Evolutionary conservation across 805 yeast species (phyloP), one percentile per base, ranked within the genome.

Genomic region (Candida maesae): DNA sequence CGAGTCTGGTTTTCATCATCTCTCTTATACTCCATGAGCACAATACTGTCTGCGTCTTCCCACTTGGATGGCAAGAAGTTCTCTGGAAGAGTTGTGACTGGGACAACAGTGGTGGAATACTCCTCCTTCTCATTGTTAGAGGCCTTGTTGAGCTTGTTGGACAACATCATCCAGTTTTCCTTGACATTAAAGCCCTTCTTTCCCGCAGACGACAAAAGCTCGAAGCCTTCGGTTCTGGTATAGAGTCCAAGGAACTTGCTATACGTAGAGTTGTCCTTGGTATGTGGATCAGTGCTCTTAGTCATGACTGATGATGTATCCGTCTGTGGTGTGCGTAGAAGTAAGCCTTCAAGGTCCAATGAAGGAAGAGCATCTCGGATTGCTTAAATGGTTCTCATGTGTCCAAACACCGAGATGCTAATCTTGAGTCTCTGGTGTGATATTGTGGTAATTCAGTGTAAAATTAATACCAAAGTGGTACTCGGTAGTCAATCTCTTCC

Each of bases 201-300:
- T 33, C 65, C 63, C 23, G 56, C 61, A 33, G 55, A 50, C 1
- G 63, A 54, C n/a, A 50, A 35, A 8, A 59, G 44, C 3, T 41
- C 41, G 39, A 39, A 42, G 12, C 48, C 42, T 2, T 31, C 24
- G 28, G 52, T 39, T 47, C 68, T 59, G 6, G 71, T 58, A 52
- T 67, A 68, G 11, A 68, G 48, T 9, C 67, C 66, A 21, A 66
- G 43, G 35, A 69, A 53, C 46, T 65, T 68, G 47, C 67, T 61
- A 38, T 55, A 68, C 1, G 71, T 66, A 2, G 73, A 69, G 42
- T 53, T 49, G 35, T 57, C 61, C 16, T 45, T 39, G 18, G 31
- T 14, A 11, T 37, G 35, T 8, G 32, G 25, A 2, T 20, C 19
- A 10, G 8, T n/a, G 14, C 15, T 26, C 29, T 16, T 10, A 12